Percentiles rank a stretch among this genome's conserved stretches.
Conservation (phyloP, 345 rosid species). For the Sonneratia caseolaris region DNA sequence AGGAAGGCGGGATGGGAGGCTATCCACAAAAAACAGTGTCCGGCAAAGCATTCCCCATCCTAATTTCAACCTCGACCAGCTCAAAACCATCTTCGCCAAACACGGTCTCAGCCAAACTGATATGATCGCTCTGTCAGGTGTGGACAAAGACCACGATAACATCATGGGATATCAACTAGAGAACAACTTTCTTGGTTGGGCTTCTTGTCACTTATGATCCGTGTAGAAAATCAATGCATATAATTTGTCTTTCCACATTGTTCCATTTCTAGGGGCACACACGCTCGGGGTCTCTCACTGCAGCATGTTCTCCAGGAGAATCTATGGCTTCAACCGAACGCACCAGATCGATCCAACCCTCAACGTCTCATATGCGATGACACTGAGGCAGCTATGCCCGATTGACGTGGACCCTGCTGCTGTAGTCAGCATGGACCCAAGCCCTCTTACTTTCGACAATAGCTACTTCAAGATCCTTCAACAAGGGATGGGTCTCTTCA, state of each 20-base stretch:
- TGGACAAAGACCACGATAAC: background rate
- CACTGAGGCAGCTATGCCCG: conserved; percentile 62
- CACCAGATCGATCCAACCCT: conserved; percentile 50
- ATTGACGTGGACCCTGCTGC: conserved; percentile 38
- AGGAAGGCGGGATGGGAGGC: conserved; percentile 67
- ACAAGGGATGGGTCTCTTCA: conserved; percentile 57
- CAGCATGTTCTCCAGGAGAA: conserved; percentile 41
- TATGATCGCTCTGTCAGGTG: conserved; percentile 82
- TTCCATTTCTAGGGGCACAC: conserved; percentile 42
- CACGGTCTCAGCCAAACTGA: conserved; percentile 64
- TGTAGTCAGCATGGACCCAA: conserved; percentile 82
- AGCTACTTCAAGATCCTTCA: conserved; percentile 59
- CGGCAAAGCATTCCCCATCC: conserved; percentile 48
- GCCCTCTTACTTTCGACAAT: conserved; percentile 62
- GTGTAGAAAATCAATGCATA: background rate
- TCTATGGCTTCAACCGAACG: conserved; percentile 50
- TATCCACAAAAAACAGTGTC: conserved; percentile 55
- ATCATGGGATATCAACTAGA: no score
- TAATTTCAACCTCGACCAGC: conserved; percentile 44
- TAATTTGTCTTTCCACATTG: background rate
- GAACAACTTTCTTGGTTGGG: no score
- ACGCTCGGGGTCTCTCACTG: conserved; percentile 76
- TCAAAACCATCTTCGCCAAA: conserved; percentile 42
- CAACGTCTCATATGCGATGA: conserved; percentile 34
- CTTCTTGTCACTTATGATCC: no score